Evolutionary conservation across 768 basidiomycete species (phyloP).

Genomic region (Suillus alpinus): DNA sequence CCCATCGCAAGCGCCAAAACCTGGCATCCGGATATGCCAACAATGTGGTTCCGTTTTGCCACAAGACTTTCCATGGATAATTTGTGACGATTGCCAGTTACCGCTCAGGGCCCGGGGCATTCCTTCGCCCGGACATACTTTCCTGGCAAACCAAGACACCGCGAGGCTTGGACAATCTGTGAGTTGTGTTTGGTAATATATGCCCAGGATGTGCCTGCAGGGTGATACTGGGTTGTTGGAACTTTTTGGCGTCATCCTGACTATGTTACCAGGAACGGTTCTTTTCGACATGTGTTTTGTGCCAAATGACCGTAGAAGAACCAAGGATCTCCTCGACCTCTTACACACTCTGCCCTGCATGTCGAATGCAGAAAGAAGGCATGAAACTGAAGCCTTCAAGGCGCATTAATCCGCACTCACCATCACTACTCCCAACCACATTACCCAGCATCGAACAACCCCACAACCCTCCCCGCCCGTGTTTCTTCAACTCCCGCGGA

Average conservation of each 20-base stretch:
- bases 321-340: background rate
- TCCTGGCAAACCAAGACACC: background rate
- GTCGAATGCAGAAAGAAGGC: conserved; percentile 6
- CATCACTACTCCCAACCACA: background rate
- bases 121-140: too few relatives aligned
- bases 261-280: background rate
- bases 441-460: background rate
- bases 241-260: background rate
- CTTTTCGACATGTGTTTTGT: conserved; percentile 5
- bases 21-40: background rate
- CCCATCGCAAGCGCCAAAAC: background rate
- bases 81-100: conserved; percentile 4
- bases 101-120: background rate
- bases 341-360: conserved; percentile 12
- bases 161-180: background rate
- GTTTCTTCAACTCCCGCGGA: conserved; percentile 2
- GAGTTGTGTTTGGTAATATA: conserved; percentile 2
- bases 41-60: background rate
- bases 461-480: background rate
- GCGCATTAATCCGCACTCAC: conserved; percentile 1
- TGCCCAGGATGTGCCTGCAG: background rate
- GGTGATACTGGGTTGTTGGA: background rate
- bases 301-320: conserved; percentile 7
- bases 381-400: background rate
- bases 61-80: background rate